Evolutionary conservation across 1,284 basidiomycete genomes (phyloP).

Genomic region (Omphalotus olearius): DNA sequence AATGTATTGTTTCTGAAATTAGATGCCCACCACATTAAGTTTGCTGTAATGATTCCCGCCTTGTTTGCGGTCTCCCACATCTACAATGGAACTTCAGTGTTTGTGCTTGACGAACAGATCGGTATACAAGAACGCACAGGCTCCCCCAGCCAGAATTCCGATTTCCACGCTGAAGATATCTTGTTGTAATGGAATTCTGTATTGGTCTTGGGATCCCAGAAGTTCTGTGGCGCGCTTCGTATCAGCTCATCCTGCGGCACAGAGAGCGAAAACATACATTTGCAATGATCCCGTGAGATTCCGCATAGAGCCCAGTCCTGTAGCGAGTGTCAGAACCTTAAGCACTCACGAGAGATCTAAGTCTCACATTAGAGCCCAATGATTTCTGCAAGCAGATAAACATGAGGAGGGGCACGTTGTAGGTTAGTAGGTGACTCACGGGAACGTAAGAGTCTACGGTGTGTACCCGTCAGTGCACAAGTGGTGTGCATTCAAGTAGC

Average conservation of each 20-base stretch:
- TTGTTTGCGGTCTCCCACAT: slow-evolving; percentile 86
- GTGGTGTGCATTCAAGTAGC: background rate
- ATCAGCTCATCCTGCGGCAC: background rate
- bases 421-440: slow-evolving; percentile 40
- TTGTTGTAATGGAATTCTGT: slow-evolving; percentile 71
- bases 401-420: background rate
- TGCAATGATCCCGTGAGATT: slow-evolving; percentile 86
- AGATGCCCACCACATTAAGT: slow-evolving; percentile 79
- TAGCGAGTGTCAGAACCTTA: background rate
- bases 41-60: slow-evolving; percentile 73
- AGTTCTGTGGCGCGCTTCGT: slow-evolving; percentile 50
- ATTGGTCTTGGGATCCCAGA: slow-evolving; percentile 70
- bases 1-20: background rate
- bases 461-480: background rate
- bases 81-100: slow-evolving; percentile 30
- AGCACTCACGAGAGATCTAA: background rate
- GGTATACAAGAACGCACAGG: slow-evolving; percentile 44
- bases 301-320: slow-evolving; percentile 85
- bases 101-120: slow-evolving; percentile 1
- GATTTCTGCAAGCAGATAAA: slow-evolving; percentile 50
- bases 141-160: slow-evolving; percentile 85
- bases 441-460: slow-evolving; percentile 81
- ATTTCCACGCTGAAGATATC: slow-evolving; percentile 56
- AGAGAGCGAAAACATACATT: slow-evolving; percentile 50
- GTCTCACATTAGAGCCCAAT: slow-evolving; percentile 76